phyloP scores from a whole-genome alignment of 148 eudicot genomes.

The Mesembryanthemum crystallinum region DNA sequence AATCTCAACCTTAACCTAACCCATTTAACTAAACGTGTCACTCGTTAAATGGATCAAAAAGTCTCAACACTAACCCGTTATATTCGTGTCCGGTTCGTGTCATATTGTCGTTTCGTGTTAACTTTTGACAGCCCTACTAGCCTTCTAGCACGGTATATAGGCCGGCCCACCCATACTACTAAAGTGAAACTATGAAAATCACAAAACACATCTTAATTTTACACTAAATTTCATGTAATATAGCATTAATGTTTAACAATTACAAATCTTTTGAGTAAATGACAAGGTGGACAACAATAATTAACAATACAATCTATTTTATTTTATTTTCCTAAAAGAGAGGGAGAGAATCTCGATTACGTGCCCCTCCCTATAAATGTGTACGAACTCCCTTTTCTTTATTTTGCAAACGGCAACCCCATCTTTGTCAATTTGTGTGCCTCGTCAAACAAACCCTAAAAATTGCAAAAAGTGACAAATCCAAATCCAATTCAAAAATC shows the following conservation, averaged over 20 bases:
- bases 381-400: background rate
- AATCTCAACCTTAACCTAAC: too few species aligned
- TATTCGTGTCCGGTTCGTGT: too few species aligned
- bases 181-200: too few species aligned
- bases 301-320: background rate
- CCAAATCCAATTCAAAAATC: background rate
- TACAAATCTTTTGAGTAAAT: background rate
- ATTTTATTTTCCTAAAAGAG: background rate
- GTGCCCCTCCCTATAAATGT: background rate
- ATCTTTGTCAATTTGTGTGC: background rate
- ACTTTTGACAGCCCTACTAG: too few species aligned
- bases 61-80: too few species aligned
- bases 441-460: slow-evolving; percentile 1
- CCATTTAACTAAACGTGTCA: too few species aligned
- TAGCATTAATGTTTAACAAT: background rate
- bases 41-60: too few species aligned
- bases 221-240: too few species aligned
- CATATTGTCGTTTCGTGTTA: too few species aligned
- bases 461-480: background rate
- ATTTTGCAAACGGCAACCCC: background rate
- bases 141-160: too few species aligned
- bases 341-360: slow-evolving; percentile 17
- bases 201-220: too few species aligned
- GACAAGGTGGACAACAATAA: background rate
- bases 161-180: too few species aligned